A percentile compares a stretch with the other conserved stretches of the same genome.
Evolutionary conservation across 768 basidiomycete species (phyloP).

Genomic region (Lactarius tabidus): DNA sequence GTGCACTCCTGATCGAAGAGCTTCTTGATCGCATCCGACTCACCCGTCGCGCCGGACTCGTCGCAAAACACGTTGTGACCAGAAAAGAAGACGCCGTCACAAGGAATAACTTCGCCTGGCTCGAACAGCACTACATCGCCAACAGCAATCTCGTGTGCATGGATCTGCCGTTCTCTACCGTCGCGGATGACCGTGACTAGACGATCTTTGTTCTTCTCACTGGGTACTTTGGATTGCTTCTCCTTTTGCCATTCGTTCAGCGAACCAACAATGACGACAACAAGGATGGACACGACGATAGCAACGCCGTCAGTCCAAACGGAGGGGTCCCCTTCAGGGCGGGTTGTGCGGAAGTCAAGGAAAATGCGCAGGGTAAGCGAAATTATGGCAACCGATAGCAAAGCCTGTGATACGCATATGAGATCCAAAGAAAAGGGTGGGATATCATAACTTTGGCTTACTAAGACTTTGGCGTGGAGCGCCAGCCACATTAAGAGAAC

Average conservation of each 20-base stretch:
- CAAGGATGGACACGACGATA: constrained; percentile 68
- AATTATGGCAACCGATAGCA: constrained; percentile 85
- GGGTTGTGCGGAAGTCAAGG: constrained; percentile 79
- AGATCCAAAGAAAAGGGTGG: constrained; percentile 19
- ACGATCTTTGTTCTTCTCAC: constrained; percentile 94
- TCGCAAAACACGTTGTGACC: constrained; percentile 96
- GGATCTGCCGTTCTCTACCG: constrained; percentile 30
- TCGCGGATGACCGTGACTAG: constrained; percentile 61
- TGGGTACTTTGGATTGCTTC: constrained; percentile 88
- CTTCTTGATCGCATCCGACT: constrained; percentile 94
- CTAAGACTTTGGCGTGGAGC: constrained; percentile 59
- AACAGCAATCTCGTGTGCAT: constrained; percentile 77
- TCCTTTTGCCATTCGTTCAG: constrained; percentile 99
- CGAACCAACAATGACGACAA: constrained; percentile 86
- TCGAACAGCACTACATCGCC: constrained; percentile 90
- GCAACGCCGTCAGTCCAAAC: constrained; percentile 97
- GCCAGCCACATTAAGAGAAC: constrained; percentile 58
- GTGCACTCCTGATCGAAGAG: constrained; percentile 73
- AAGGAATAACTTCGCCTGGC: constrained; percentile 93
- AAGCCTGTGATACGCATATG: constrained; percentile 57
- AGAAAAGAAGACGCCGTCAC: constrained; percentile 89
- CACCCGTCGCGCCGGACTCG: constrained; percentile 94
- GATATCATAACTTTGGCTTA: constrained; percentile 35
- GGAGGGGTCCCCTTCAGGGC: constrained; percentile 55
- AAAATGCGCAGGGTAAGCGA: constrained; percentile 95